Base-by-base conservation (phyloP, 805 yeast species). In the Lachancea mirantina region DNA sequence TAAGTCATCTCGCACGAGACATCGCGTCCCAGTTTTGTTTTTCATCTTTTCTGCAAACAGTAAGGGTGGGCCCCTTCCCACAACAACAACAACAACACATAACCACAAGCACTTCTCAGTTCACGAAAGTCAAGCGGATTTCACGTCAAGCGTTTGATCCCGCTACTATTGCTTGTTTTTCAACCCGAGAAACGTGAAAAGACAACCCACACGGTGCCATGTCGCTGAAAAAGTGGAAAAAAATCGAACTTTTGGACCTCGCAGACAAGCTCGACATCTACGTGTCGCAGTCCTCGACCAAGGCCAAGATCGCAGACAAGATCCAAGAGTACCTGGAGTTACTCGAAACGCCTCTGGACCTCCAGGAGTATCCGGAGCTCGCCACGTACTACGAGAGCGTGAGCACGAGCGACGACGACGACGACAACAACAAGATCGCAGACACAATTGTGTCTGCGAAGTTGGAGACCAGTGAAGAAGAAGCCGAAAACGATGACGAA, bases 391-490 rank as follows among this genome's bases (percentile, higher is more conserved):
- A 47, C 35, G 45, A 42, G 23, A 25, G 29, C 14, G 34, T 25
- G 13, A 19, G 25, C 10, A 25, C 38, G 14, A 41, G 37, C 16
- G 49, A 39, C 11, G 42, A 32, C n/a, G 41, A 35, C 9, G 43
- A 39, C 14, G 40, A 41, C 13, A 36, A 19, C 5, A 39, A 35
- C 21, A 28, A 9, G 37, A 16, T 42, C 54, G 26, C 34, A 14
- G 31, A 16, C 14, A 50, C 50, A 14, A 72, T 42, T 17, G 59
- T 60, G 35, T 83, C 59, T 1, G 80, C 65, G 10, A 13, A 11
- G 13, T 17, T 13, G 3, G 23, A 15, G 4, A 26, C 30, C 14
- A 25, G 32, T 13, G 31, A 31, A 8, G 14, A 26, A 9, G 13
- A 11, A 11, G 21, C 22, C 3, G 23, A 15, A 3, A 26, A 33